Conservation (phyloP, 768 basidiomycete genomes). For the Coprinopsis marcescibilis region DNA sequence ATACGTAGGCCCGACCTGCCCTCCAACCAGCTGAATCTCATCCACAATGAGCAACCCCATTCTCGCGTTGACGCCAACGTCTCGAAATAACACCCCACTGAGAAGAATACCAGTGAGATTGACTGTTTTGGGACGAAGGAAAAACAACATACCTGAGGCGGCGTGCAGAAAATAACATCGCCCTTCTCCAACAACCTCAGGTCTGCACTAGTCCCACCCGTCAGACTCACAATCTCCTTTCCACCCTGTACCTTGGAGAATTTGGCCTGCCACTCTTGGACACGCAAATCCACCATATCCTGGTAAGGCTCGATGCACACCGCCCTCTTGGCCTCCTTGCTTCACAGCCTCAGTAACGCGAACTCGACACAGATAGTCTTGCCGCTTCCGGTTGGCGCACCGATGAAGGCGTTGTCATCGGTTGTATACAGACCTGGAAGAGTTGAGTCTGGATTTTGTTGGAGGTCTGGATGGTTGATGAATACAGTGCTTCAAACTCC, state of each 20-base stretch:
- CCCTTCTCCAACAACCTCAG: conserved; percentile 84
- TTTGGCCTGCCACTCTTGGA: conserved; percentile 84
- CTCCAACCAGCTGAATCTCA: conserved; percentile 91
- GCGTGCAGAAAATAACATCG: conserved; percentile 93
- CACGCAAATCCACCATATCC: conserved; percentile 93
- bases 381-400: conserved; percentile 93
- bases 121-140: background rate
- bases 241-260: conserved; percentile 81
- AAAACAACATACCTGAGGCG: conserved; percentile 56
- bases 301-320: conserved; percentile 97
- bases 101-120: conserved; percentile 6
- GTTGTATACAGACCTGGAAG: conserved; percentile 94
- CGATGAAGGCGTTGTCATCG: conserved; percentile 95
- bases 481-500: conserved; percentile 86
- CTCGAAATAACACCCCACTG: conserved; percentile 95
- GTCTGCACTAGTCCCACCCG: conserved; percentile 92
- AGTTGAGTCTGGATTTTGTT: conserved; percentile 99
- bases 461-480: conserved; percentile 74
- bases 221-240: conserved; percentile 90
- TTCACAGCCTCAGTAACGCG: conserved; percentile 92
- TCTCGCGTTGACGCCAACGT: conserved; percentile 95
- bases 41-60: conserved; percentile 90
- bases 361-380: conserved; percentile 99
- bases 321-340: conserved; percentile 77
- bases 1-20: conserved; percentile 93